A percentile compares a stretch with the other conserved stretches of the same genome.
These are phyloP conservation scores for Colletotrichum incanum DNA, from an alignment of 2,329 filamentous ascomycete genomes.

Conservation along the genomic window DNA sequence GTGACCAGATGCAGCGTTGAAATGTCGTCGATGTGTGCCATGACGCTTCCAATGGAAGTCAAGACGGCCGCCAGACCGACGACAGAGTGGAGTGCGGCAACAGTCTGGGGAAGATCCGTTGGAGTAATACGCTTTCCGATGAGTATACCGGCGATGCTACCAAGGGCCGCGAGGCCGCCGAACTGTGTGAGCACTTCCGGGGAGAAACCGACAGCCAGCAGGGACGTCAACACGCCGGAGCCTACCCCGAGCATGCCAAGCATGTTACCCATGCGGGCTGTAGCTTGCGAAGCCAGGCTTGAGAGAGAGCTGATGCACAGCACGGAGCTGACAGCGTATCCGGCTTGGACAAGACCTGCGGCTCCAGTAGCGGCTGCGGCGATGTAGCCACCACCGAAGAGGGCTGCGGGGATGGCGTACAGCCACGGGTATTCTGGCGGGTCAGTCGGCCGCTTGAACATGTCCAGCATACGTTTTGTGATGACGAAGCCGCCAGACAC, in stretches of 20 bases:
- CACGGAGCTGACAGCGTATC: conserved; percentile 87
- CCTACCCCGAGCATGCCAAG: conserved; percentile 89
- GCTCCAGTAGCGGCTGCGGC: conserved; percentile 86
- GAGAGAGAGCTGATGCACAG: conserved; percentile 90
- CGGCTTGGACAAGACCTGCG: conserved; percentile 87
- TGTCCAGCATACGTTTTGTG: conserved; percentile 93
- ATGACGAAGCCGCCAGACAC: conserved; percentile 92
- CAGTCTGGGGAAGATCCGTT: conserved; percentile 89
- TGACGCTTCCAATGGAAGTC: conserved; percentile 89
- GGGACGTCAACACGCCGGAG: conserved; percentile 85
- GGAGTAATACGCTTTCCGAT: conserved; percentile 91
- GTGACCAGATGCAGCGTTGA: conserved; percentile 88
- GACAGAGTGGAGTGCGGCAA: conserved; percentile 90
- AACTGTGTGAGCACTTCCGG: conserved; percentile 86
- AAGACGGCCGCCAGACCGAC: conserved; percentile 91
- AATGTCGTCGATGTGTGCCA: conserved; percentile 68
- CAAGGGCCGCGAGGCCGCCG: conserved; percentile 80
- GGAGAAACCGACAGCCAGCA: conserved; percentile 86
- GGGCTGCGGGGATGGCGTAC: conserved; percentile 81
- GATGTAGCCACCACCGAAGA: conserved; percentile 87
- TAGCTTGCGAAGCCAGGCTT: conserved; percentile 84
- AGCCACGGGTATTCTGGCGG: conserved; percentile 92
- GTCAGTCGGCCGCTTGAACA: conserved; percentile 89
- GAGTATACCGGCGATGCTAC: conserved; percentile 78
- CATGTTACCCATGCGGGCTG: conserved; percentile 87